A percentile compares a stretch with the other conserved stretches of the same genome.
phyloP scores from a whole-genome alignment of 73 alveolate genomes.

The Blepharisma japonicum region DNA sequence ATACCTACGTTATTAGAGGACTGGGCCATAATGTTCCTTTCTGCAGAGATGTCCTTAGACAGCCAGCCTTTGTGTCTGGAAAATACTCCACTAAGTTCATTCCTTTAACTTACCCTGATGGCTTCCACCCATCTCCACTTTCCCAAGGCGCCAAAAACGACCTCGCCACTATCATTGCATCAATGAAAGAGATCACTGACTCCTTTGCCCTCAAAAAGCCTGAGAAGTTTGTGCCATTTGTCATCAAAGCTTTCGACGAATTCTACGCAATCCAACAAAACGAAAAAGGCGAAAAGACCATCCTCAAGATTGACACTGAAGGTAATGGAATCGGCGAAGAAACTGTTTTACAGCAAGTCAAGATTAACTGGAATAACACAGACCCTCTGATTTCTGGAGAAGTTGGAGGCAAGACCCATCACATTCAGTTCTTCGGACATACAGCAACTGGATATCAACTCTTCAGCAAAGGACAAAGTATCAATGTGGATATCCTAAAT shows the following conservation, averaged over 20 bases:
- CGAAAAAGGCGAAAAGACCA: not conserved
- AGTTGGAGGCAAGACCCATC: not conserved
- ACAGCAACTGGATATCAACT: slow-evolving; percentile 13
- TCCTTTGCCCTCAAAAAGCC: not conserved
- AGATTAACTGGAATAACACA: slow-evolving; percentile 7
- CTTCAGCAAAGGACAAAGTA: not conserved
- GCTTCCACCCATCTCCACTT: slow-evolving; percentile 33
- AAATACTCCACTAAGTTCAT: slow-evolving; percentile 77
- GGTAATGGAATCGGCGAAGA: not conserved
- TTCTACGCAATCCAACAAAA: not conserved
- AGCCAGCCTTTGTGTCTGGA: slow-evolving; percentile 56
- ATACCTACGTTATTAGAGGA: slow-evolving; percentile 74
- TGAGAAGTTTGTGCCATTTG: not conserved
- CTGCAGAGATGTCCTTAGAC: slow-evolving; percentile 64
- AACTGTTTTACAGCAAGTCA: not conserved
- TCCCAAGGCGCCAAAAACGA: not conserved
- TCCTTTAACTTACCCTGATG: slow-evolving; percentile 41
- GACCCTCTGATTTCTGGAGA: slow-evolving; percentile 11
- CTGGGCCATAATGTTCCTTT: slow-evolving; percentile 76
- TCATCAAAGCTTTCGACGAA: not conserved
- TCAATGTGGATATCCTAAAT: slow-evolving; percentile 2
- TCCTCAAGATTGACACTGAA: not conserved
- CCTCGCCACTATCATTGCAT: not conserved
- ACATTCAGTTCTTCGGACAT: slow-evolving; percentile 23
- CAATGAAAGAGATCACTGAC: slow-evolving; percentile 16